Percentiles rank a stretch among this genome's conserved stretches.
Conservation (phyloP, 768 basidiomycete species). For the Boletus rubroflammeus region DNA sequence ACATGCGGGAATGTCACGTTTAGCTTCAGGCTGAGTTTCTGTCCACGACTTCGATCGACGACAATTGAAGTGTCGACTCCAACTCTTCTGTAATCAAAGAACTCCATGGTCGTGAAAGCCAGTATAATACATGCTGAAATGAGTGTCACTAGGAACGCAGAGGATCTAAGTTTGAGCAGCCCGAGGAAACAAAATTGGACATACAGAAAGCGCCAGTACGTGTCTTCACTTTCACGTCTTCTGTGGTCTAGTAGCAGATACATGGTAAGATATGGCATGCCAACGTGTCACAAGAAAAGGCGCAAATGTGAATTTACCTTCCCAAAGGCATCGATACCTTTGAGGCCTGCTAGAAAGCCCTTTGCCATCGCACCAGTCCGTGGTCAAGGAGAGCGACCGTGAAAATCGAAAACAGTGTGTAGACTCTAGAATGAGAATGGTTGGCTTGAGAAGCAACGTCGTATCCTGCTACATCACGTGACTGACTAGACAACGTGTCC, state of each 20-base stretch:
- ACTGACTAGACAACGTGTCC: slow-evolving; percentile 23
- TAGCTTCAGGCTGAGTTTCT: slow-evolving; percentile 87
- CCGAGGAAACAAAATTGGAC: slow-evolving; percentile 27
- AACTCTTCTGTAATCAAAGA: slow-evolving; percentile 89
- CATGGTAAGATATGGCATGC: slow-evolving; percentile 5
- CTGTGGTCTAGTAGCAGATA: slow-evolving; percentile 69
- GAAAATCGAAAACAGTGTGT: slow-evolving; percentile 7
- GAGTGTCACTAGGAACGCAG: slow-evolving; percentile 68
- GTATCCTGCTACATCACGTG: slow-evolving; percentile 20
- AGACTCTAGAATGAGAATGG: slow-evolving; percentile 1
- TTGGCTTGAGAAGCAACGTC: neutral
- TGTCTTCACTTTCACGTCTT: slow-evolving; percentile 99
- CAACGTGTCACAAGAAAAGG: slow-evolving; percentile 8
- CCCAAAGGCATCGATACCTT: slow-evolving; percentile 97
- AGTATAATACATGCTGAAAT: slow-evolving; percentile 89
- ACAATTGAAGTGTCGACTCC: slow-evolving; percentile 87
- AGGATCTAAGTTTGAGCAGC: slow-evolving; percentile 7
- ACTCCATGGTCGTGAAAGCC: slow-evolving; percentile 89
- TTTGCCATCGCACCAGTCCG: slow-evolving; percentile 59
- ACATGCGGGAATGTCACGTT: slow-evolving; percentile 96
- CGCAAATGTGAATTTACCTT: slow-evolving; percentile 57
- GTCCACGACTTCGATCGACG: slow-evolving; percentile 92
- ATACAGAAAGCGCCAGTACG: slow-evolving; percentile 86
- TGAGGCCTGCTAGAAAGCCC: slow-evolving; percentile 71
- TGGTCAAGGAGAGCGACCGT: slow-evolving; percentile 17